These are phyloP conservation scores for Monosporozyma siamensis DNA, from an alignment of 805 yeast species.

Conservation along the genomic window DNA sequence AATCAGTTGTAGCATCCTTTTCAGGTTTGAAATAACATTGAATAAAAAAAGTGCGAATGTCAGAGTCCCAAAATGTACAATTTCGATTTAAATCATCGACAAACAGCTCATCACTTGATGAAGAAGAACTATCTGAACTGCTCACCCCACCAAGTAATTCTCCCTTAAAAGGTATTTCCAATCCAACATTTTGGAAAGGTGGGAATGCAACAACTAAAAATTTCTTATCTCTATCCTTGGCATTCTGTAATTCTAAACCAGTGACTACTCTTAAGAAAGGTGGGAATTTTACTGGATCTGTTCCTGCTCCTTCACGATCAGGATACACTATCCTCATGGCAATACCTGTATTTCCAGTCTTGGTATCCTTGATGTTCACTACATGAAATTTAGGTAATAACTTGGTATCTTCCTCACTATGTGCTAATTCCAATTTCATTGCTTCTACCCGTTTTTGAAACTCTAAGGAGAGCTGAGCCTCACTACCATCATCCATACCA, in stretches of 20 bases:
- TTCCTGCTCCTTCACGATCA: slow-evolving; percentile 21
- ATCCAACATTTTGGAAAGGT: slow-evolving; percentile 76
- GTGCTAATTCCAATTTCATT: slow-evolving; percentile 10
- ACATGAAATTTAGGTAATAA: slow-evolving; percentile 59
- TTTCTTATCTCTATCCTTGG: slow-evolving; percentile 38
- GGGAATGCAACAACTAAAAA: slow-evolving; percentile 77
- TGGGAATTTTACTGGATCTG: slow-evolving; percentile 32
- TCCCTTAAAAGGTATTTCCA: slow-evolving; percentile 51
- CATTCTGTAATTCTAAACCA: slow-evolving; percentile 54
- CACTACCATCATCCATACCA: slow-evolving; percentile 5
- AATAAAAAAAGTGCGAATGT: slow-evolving; percentile 55
- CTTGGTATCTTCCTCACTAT: slow-evolving; percentile 15
- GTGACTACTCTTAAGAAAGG: slow-evolving; percentile 62
- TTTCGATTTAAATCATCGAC: slow-evolving; percentile 29
- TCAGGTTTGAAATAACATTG: slow-evolving; percentile 68
- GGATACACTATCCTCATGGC: slow-evolving; percentile 46
- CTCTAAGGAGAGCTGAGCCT: slow-evolving; percentile 18
- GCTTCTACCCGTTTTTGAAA: slow-evolving; percentile 17
- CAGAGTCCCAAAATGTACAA: slow-evolving; percentile 71
- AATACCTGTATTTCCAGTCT: slow-evolving; percentile 52
- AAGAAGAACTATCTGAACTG: slow-evolving; percentile 12
- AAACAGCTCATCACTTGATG: slow-evolving; percentile 21
- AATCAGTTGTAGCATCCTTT: too few species aligned
- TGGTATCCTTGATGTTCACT: slow-evolving; percentile 57
- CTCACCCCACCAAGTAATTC: slow-evolving; percentile 35